These are phyloP conservation scores for Fusarium transvaalense DNA, from an alignment of 2,329 filamentous ascomycete genomes.

Conservation along the genomic window DNA sequence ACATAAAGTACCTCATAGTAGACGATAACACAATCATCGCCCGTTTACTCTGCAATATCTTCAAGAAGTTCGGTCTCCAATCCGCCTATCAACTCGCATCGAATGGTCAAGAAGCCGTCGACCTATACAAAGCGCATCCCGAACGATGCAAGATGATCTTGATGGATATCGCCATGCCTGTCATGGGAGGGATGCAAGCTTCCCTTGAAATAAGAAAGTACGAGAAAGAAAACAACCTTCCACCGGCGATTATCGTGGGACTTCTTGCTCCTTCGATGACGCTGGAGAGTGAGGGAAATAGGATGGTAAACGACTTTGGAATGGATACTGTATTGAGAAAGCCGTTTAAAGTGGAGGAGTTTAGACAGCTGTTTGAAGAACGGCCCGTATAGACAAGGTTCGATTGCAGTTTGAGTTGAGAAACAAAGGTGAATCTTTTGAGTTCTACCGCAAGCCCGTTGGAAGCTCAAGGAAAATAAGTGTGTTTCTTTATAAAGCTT, in stretches of 20 bases:
- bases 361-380: background rate
- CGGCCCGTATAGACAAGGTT: background rate
- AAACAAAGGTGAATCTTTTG: too few relatives aligned
- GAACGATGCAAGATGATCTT: constrained; percentile 10
- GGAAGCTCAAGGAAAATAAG: too few relatives aligned
- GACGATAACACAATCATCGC: constrained; percentile 17
- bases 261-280: background rate
- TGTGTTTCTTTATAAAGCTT: too few relatives aligned
- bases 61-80: background rate
- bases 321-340: constrained; percentile 15
- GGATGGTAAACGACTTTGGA: background rate
- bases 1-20: constrained; percentile 4
- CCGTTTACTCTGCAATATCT: background rate
- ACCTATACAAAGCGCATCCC: background rate
- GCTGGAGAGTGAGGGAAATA: background rate
- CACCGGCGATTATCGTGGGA: constrained; percentile 7
- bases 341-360: background rate
- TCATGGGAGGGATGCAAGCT: constrained; percentile 14
- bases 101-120: constrained; percentile 18
- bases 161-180: constrained; percentile 15
- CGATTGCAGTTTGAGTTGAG: too few relatives aligned
- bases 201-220: constrained; percentile 1
- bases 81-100: background rate
- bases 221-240: background rate
- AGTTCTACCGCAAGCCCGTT: too few relatives aligned